phyloP scores from a whole-genome alignment of 2,329 filamentous ascomycete genomes.

The Cercospora citrullina region DNA sequence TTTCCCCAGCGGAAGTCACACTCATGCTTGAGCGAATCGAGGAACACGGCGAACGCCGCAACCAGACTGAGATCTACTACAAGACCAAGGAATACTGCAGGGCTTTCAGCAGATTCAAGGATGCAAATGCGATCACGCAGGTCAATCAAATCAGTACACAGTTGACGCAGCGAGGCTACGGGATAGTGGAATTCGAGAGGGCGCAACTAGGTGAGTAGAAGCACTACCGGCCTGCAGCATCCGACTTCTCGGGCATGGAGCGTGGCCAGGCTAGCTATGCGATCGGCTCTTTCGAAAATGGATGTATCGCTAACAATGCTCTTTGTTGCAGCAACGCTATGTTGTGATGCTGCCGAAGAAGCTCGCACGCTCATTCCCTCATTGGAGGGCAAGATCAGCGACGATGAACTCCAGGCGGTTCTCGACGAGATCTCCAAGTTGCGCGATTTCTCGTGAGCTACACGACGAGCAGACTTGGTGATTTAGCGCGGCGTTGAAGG shows the following conservation, averaged over 20 bases:
- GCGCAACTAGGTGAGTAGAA: slow-evolving; percentile 74
- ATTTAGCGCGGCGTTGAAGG: slow-evolving; percentile 6
- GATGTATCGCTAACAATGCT: slow-evolving; percentile 1
- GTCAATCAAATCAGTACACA: slow-evolving; percentile 55
- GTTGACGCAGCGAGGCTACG: slow-evolving; percentile 51
- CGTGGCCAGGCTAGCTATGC: neutral
- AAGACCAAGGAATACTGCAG: slow-evolving; percentile 70
- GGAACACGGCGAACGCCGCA: slow-evolving; percentile 45
- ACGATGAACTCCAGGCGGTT: slow-evolving; percentile 83
- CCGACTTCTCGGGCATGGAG: neutral
- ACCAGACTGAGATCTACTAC: slow-evolving; percentile 51
- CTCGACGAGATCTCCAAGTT: slow-evolving; percentile 90
- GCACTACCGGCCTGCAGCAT: neutral
- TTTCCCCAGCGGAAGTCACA: slow-evolving; percentile 88
- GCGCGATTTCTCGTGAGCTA: slow-evolving; percentile 44
- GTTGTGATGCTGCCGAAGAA: slow-evolving; percentile 90
- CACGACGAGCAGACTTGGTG: neutral
- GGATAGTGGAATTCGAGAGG: slow-evolving; percentile 76
- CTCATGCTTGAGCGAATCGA: slow-evolving; percentile 85
- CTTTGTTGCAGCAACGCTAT: slow-evolving; percentile 69
- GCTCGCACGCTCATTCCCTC: slow-evolving; percentile 94
- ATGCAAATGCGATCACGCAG: slow-evolving; percentile 89
- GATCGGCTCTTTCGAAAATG: neutral
- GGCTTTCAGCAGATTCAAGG: slow-evolving; percentile 86
- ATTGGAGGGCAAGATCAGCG: slow-evolving; percentile 82